Conservation (phyloP, 176 grass and related monocot species). For the Aegilops tauschii region DNA sequence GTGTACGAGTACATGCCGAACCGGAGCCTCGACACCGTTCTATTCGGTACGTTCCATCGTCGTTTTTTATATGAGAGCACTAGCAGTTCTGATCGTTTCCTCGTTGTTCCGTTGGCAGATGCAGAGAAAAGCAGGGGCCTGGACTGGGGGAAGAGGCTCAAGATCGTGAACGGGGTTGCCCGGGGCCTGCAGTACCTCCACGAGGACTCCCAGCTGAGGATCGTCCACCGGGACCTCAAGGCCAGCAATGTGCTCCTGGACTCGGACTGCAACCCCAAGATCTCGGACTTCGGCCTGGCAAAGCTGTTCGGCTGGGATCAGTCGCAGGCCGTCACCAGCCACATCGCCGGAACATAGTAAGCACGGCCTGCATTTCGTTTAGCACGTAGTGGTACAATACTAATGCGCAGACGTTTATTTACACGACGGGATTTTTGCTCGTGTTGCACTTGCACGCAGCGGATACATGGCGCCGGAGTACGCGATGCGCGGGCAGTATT, state of each 20-base stretch:
- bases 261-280: slow-evolving; percentile 51
- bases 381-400: too few relatives aligned
- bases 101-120: slow-evolving; percentile 17
- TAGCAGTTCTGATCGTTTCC: neutral
- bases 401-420: neutral
- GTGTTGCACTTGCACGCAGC: neutral
- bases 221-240: slow-evolving; percentile 54
- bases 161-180: slow-evolving; percentile 44
- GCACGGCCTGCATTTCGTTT: neutral
- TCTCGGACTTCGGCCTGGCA: slow-evolving; percentile 63
- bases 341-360: slow-evolving; percentile 71
- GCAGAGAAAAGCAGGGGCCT: slow-evolving; percentile 24
- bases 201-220: slow-evolving; percentile 53
- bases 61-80: neutral
- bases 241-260: slow-evolving; percentile 39
- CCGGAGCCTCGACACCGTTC: slow-evolving; percentile 52
- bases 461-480: slow-evolving; percentile 48
- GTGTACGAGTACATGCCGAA: slow-evolving; percentile 62
- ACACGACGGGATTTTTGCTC: neutral
- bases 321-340: slow-evolving; percentile 32
- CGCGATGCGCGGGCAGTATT: slow-evolving; percentile 57
- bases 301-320: slow-evolving; percentile 46
- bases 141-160: slow-evolving; percentile 36
- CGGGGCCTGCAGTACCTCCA: slow-evolving; percentile 70
- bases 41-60: slow-evolving; percentile 35